A percentile compares a stretch with the other conserved stretches of the same genome.
These are phyloP conservation scores for Alternaria triticimaculans DNA, from an alignment of 2,329 filamentous ascomycete genomes.

Conservation along the genomic window DNA sequence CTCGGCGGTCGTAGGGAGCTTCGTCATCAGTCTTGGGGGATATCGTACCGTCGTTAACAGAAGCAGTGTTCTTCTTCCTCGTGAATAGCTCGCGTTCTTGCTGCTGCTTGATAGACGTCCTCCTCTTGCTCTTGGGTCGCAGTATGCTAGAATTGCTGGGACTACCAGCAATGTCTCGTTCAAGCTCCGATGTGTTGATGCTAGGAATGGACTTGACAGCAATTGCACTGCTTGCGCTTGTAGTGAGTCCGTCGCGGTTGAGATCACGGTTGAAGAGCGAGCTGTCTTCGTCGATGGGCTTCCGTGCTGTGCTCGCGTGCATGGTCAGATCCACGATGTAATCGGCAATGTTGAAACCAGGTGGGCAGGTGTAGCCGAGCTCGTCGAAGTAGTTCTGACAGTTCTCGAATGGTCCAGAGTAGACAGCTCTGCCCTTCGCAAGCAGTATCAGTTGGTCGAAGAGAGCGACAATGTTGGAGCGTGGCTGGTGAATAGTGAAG, in stretches of 20 bases:
- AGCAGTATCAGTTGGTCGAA: slow-evolving; percentile 94
- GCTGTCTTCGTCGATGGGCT: slow-evolving; percentile 63
- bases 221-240: slow-evolving; percentile 83
- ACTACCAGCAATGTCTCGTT: slow-evolving; percentile 65
- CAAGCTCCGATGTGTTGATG: slow-evolving; percentile 75
- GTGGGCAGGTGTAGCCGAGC: slow-evolving; percentile 90
- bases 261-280: slow-evolving; percentile 67
- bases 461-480: slow-evolving; percentile 96
- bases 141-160: slow-evolving; percentile 64
- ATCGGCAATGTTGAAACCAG: slow-evolving; percentile 98
- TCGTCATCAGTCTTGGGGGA: slow-evolving; percentile 72
- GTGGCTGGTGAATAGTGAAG: slow-evolving; percentile 97
- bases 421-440: slow-evolving; percentile 87
- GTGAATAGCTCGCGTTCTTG: slow-evolving; percentile 93
- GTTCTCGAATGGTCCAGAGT: slow-evolving; percentile 85
- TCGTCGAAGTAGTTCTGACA: slow-evolving; percentile 94
- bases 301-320: slow-evolving; percentile 75
- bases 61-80: slow-evolving; percentile 70
- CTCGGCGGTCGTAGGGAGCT: slow-evolving; percentile 59
- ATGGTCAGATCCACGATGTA: slow-evolving; percentile 97
- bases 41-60: slow-evolving; percentile 53
- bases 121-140: slow-evolving; percentile 72
- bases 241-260: slow-evolving; percentile 68
- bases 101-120: slow-evolving; percentile 80
- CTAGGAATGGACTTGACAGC: slow-evolving; percentile 92